Percentiles rank a stretch among this genome's conserved stretches.
Evolutionary conservation across 257 asterid species (phyloP).

Genomic region (Solanum bulbocastanum): DNA sequence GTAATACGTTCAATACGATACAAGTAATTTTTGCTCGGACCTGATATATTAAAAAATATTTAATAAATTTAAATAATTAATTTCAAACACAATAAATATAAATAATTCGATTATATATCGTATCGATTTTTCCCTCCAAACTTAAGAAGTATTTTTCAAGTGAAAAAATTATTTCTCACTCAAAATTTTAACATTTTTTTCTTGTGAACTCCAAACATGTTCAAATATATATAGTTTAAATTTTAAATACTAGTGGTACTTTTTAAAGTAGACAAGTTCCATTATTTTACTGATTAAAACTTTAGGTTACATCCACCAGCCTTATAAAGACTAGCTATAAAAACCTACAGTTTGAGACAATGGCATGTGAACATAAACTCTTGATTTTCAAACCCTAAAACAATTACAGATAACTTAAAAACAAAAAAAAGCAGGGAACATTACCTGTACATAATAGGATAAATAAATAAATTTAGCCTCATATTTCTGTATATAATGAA

Average conservation of each 20-base stretch:
- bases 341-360: slow-evolving; percentile 19
- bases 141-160: background rate
- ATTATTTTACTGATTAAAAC: background rate
- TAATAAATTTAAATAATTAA: no score
- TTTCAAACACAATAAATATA: background rate
- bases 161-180: background rate
- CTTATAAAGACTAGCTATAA: background rate
- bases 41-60: no score
- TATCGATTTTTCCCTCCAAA: background rate
- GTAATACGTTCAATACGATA: no score
- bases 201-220: background rate
- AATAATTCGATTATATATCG: no score
- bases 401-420: slow-evolving; percentile 8
- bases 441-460: slow-evolving; percentile 1
- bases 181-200: background rate
- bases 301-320: background rate
- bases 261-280: background rate
- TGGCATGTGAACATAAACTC: slow-evolving; percentile 25
- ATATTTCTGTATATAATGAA: background rate
- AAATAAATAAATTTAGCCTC: background rate
- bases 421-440: background rate
- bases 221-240: background rate
- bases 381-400: slow-evolving; percentile 21
- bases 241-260: background rate
- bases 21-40: background rate